Base-by-base conservation (phyloP, 805 yeast genomes). In the Kluyveromyces lactis region DNA sequence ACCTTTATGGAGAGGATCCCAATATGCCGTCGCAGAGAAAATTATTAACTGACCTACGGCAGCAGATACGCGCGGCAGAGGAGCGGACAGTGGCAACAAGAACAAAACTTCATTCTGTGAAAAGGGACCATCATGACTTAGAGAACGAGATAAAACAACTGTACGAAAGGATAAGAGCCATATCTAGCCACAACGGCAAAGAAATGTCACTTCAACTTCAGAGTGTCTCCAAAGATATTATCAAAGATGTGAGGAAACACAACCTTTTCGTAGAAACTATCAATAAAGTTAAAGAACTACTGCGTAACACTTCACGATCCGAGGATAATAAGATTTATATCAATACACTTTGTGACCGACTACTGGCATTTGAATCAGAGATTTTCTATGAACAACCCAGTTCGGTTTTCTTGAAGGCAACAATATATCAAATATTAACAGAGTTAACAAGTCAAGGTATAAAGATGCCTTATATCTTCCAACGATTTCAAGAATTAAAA, bases 381-480 rank as follows among this genome's bases (percentile, higher is more conserved):
- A 18, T 34, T 15, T 34, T 15, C 19, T n/a, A 15, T 9, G 19
- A 24, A 17, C 18, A 24, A 12, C 18, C 21, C 2, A 4, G 29
- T 24, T 13, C 29, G 12, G 18, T 21, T 5, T 24, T 24, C 16
- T 34, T 34, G 30, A 34, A 34, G 30, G 37, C 29, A 6, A 24
- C 18, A 13, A 26, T 34, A 3, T 16, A 8, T n/a, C 27, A 34
- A 11, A 34, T 21, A 4, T 18, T 34, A 12, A 10, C 37, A 12
- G 30, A 34, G 19, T 24, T 34, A 4, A 34, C 37, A 16, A 34
- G 13, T 8, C 30, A 34, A 13, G 37, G 37, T 23, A 34, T 34
- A 8, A 12, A 21, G 19, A 26, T 34, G 30, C 37, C 37, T 5
- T 34, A n/a, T 26, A 18, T 34, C 10, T 34, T 34, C 9, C 18